Conservation (phyloP, 106 monocot species). For the Acorus calamus region DNA sequence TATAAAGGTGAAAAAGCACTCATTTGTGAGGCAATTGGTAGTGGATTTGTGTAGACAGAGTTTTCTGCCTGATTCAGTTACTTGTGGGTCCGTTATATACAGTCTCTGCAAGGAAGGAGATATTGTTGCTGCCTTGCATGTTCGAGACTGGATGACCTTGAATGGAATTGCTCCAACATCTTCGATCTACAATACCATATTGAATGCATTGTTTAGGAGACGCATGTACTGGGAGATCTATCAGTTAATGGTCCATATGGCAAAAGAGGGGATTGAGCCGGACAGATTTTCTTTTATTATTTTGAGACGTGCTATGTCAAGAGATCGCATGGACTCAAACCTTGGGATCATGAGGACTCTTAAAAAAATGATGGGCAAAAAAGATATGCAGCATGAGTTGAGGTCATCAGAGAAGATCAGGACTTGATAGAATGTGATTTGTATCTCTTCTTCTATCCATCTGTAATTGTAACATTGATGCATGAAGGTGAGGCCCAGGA, state of each 20-base stretch:
- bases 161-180: constrained; percentile 23
- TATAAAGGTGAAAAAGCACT: constrained; percentile 10
- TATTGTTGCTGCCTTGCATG: constrained; percentile 18
- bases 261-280: constrained; percentile 24
- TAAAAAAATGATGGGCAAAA: constrained; percentile 14
- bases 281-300: constrained; percentile 32
- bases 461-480: too few species aligned
- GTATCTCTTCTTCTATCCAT: too few species aligned
- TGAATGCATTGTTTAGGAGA: constrained; percentile 27
- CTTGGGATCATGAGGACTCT: constrained; percentile 26
- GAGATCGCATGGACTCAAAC: constrained; percentile 19
- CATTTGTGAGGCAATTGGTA: constrained; percentile 9
- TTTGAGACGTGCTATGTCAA: constrained; percentile 18
- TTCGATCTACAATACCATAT: constrained; percentile 30
- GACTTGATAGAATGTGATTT: too few species aligned
- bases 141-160: constrained; percentile 24
- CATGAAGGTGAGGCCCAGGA: too few species aligned
- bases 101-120: constrained; percentile 21
- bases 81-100: constrained; percentile 29
- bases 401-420: too few species aligned
- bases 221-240: constrained; percentile 27
- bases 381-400: neutral
- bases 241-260: constrained; percentile 33
- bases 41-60: constrained; percentile 24
- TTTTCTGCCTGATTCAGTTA: constrained; percentile 30